Percentiles rank a stretch among this genome's conserved stretches.
Conservation (phyloP, 805 yeast species). For the Saccharomycopsis sp. region DNA sequence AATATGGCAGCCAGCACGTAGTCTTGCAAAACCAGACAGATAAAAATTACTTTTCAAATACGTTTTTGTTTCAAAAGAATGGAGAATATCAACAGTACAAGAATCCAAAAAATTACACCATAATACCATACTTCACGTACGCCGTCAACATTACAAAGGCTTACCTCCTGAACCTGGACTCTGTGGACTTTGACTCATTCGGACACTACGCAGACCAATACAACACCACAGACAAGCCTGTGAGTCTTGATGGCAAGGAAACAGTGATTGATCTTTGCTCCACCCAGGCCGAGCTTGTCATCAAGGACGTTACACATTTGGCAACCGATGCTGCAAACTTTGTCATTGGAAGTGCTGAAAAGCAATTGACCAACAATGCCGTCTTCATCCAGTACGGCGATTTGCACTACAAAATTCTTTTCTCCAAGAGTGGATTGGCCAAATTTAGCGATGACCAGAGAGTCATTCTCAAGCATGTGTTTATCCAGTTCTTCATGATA, state of each 20-base stretch:
- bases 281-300: slow-evolving; percentile 10
- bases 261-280: slow-evolving; percentile 13
- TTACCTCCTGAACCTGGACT: slow-evolving; percentile 1
- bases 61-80: slow-evolving; percentile 11
- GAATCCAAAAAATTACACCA: slow-evolving; percentile 16
- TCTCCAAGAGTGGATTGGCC: slow-evolving; percentile 2
- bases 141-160: slow-evolving; percentile 16
- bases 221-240: slow-evolving; percentile 3
- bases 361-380: slow-evolving; percentile 13
- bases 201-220: slow-evolving; percentile 11
- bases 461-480: slow-evolving; percentile 9
- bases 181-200: slow-evolving; percentile 5
- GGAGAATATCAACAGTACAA: slow-evolving; percentile 9
- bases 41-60: background rate
- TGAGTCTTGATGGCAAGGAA: slow-evolving; percentile 9
- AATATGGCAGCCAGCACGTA: slow-evolving; percentile 12
- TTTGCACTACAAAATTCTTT: slow-evolving; percentile 8
- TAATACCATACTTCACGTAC: slow-evolving; percentile 19
- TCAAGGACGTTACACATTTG: slow-evolving; percentile 5
- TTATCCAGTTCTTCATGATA: slow-evolving; percentile 7
- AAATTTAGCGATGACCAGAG: slow-evolving; percentile 8
- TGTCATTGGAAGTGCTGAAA: slow-evolving; percentile 13
- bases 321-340: slow-evolving; percentile 6
- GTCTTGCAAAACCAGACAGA: slow-evolving; percentile 4
- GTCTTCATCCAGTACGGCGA: slow-evolving; percentile 17